Conservation (phyloP, 169 alveolate genomes). For the Plasmodium vivax region DNA sequence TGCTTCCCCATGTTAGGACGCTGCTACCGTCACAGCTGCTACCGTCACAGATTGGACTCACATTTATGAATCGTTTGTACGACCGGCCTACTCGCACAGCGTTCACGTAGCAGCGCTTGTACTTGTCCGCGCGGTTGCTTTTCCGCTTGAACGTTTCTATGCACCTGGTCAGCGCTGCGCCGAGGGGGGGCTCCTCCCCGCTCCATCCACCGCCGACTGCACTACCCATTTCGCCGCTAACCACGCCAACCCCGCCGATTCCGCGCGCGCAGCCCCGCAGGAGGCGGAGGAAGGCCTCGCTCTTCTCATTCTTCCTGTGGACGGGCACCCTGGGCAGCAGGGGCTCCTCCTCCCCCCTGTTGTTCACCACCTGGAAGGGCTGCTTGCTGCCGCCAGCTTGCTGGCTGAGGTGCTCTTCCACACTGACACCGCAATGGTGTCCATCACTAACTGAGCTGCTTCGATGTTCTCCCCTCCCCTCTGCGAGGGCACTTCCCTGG, state of each 20-base stretch:
- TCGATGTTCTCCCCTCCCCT: neutral
- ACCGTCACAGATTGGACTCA: neutral
- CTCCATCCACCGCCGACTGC: neutral
- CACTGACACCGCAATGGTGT: neutral
- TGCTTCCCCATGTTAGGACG: neutral
- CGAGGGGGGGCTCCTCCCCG: neutral
- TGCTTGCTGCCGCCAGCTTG: neutral
- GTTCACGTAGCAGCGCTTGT: conserved; percentile 6
- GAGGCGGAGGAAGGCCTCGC: neutral
- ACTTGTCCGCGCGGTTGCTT: neutral
- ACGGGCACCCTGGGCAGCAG: neutral
- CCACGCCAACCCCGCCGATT: no score
- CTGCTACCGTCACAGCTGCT: neutral
- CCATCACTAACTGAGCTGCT: neutral
- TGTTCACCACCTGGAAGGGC: neutral
- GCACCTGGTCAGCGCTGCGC: neutral
- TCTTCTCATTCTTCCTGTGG: neutral
- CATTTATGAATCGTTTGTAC: neutral
- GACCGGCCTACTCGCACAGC: conserved; percentile 3
- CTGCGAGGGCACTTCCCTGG: neutral
- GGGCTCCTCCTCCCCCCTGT: neutral
- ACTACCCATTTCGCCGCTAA: neutral
- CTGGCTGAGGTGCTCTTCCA: neutral
- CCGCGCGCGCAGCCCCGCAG: neutral
- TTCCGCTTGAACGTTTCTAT: conserved; percentile 22